These are phyloP conservation scores for Citrus unshiu DNA, from an alignment of 345 rosid species.

Conservation along the genomic window DNA sequence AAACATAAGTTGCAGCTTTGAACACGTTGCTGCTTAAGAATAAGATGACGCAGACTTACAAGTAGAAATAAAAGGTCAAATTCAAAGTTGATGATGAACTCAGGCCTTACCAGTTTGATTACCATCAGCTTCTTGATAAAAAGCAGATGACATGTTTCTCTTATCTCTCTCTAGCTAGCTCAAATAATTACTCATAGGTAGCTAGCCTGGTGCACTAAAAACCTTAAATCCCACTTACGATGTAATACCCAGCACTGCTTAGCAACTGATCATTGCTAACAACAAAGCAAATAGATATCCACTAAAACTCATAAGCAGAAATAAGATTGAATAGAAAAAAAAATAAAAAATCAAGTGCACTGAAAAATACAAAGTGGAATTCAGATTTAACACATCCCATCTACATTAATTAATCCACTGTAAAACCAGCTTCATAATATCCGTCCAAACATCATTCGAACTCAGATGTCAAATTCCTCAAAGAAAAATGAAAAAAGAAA, in stretches of 20 bases:
- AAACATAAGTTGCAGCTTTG: not conserved
- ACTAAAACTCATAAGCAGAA: constrained; percentile 18
- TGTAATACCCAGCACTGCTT: not conserved
- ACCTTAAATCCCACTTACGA: constrained; percentile 11
- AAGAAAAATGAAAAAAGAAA: not conserved
- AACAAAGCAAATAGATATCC: constrained; percentile 18
- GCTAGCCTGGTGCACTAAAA: constrained; percentile 12
- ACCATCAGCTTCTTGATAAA: not conserved
- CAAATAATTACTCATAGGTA: not conserved
- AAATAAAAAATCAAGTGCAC: constrained; percentile 7
- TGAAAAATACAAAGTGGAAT: not conserved
- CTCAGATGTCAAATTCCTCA: constrained; percentile 4
- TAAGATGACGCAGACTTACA: not conserved
- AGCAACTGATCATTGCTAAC: constrained; percentile 23
- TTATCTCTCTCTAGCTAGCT: not conserved
- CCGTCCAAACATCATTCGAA: constrained; percentile 15
- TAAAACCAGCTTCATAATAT: constrained; percentile 9
- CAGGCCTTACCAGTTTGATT: not conserved
- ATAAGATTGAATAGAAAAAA: not conserved
- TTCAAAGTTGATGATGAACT: not conserved
- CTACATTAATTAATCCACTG: constrained; percentile 26
- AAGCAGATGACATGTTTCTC: not conserved
- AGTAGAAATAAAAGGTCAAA: not conserved
- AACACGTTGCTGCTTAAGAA: not conserved
- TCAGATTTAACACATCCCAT: constrained; percentile 1